Evolutionary conservation across 2,329 filamentous ascomycete species (phyloP).

Genomic region (Exophiala sp.): DNA sequence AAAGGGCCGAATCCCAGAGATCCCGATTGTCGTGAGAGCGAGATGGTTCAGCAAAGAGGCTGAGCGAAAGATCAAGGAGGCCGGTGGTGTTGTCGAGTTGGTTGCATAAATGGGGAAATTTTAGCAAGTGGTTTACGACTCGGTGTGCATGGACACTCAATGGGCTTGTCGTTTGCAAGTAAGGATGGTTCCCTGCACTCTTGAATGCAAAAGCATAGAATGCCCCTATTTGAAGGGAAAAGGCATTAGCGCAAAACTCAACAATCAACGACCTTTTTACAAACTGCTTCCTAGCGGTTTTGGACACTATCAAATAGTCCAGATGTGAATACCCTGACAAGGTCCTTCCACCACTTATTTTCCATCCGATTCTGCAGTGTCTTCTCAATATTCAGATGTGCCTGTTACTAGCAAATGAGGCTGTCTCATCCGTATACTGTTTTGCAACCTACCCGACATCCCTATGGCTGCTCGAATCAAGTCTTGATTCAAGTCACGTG

Average conservation of each 20-base stretch:
- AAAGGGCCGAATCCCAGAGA: slow-evolving; percentile 90
- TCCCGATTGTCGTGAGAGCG: slow-evolving; percentile 90
- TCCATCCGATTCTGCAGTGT: too few species aligned
- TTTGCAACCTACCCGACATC: too few species aligned
- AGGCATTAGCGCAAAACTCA: slow-evolving; percentile 2
- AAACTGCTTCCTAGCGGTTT: background rate
- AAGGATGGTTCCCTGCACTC: slow-evolving; percentile 1
- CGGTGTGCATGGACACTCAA: slow-evolving; percentile 1
- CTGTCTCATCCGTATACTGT: background rate
- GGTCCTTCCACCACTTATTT: too few species aligned
- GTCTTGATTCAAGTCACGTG: background rate
- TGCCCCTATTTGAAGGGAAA: background rate
- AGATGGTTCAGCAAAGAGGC: slow-evolving; percentile 93
- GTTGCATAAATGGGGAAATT: slow-evolving; percentile 63
- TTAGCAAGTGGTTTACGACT: background rate
- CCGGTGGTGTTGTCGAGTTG: slow-evolving; percentile 91
- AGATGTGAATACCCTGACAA: background rate
- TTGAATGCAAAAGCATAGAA: background rate
- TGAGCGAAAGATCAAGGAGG: slow-evolving; percentile 98
- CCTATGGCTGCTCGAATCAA: too few species aligned
- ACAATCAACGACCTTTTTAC: background rate
- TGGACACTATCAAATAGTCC: background rate
- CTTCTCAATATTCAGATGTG: background rate
- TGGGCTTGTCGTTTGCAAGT: background rate
- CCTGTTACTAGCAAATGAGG: background rate